These are phyloP conservation scores for Coleophoma crateriformis DNA, from an alignment of 2,329 filamentous ascomycete genomes.

Conservation along the genomic window DNA sequence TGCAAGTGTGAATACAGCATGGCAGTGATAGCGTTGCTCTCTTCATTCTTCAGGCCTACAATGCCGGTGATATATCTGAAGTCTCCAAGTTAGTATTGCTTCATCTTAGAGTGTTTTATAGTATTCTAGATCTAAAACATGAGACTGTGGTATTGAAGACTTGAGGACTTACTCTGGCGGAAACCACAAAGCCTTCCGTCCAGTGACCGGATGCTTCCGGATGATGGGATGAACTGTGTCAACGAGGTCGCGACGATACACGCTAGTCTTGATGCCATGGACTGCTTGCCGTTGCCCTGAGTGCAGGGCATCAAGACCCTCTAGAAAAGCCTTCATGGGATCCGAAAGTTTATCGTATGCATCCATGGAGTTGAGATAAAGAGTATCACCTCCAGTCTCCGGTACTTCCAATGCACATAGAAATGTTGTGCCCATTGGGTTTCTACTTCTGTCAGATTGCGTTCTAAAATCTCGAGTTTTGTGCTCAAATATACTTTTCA, in stretches of 20 bases:
- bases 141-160: too few relatives aligned
- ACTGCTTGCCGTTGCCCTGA: conserved; percentile 73
- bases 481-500: conserved; percentile 41
- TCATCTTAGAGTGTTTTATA: too few relatives aligned
- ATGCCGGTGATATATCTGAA: conserved; percentile 57
- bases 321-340: conserved; percentile 68
- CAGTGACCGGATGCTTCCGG: conserved; percentile 70
- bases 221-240: conserved; percentile 68
- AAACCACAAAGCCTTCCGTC: conserved; percentile 74
- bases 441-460: conserved; percentile 26
- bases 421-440: conserved; percentile 83
- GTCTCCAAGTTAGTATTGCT: too few relatives aligned
- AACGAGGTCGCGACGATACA: conserved; percentile 60
- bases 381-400: conserved; percentile 70
- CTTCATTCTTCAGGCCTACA: conserved; percentile 76
- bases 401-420: conserved; percentile 77
- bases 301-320: conserved; percentile 72
- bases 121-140: too few relatives aligned
- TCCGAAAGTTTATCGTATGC: conserved; percentile 75
- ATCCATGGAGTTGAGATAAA: conserved; percentile 70
- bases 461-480: not conserved
- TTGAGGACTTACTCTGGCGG: conserved; percentile 35
- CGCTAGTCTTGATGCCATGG: conserved; percentile 53
- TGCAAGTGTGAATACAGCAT: conserved; percentile 66
- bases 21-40: conserved; percentile 49